Evolutionary conservation across 1,284 basidiomycete genomes (phyloP), one percentile per base, ranked within the genome.

Genomic region (Rhodotorula sp.): DNA sequence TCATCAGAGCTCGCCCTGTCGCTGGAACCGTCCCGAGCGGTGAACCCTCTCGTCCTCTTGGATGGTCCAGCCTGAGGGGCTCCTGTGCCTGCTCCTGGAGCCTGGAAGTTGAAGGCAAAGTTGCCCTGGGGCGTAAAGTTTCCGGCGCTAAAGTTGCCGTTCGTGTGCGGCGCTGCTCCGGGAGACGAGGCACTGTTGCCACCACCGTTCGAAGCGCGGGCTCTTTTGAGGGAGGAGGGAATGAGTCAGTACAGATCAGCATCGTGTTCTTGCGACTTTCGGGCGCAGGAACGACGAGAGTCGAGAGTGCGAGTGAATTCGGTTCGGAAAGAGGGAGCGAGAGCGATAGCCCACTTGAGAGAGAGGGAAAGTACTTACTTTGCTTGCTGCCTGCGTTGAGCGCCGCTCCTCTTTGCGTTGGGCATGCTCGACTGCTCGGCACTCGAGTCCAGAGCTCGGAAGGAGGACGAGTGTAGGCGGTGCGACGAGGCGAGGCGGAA

Each of bases 401-500:
- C 72, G 33, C 69, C 69, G 17, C 48, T 51, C 6, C 72, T 42
- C 29, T 73, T 68, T 0, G 72, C 69, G 71, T 70, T 73, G 20
- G 69, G 72, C 72, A 70, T 73, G 20, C 48, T 33, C 6, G n/a
- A 10, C 37, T 20, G 37, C 15, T 37, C 18, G n/a, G n/a, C n/a
- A 57, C 12, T 45, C 8, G 10, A 44, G 24, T 56, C 24, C 30
- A n/a, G 51, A 8, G n/a, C 37, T 44, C 42, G 6, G 14, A 26
- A 45, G 48, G n/a, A 24, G n/a, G n/a, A n/a, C n/a, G n/a, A n/a
- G n/a, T n/a, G n/a, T n/a, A n/a, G n/a, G n/a, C n/a, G n/a, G n/a
- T n/a, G n/a, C n/a, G n/a, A n/a, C n/a, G n/a, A n/a, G n/a, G n/a
- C n/a, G n/a, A n/a, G n/a, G n/a, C n/a, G n/a, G n/a, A n/a, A n/a